phyloP scores from a whole-genome alignment of 1,139 yeast genomes.

The Debaryomyces udenii region DNA sequence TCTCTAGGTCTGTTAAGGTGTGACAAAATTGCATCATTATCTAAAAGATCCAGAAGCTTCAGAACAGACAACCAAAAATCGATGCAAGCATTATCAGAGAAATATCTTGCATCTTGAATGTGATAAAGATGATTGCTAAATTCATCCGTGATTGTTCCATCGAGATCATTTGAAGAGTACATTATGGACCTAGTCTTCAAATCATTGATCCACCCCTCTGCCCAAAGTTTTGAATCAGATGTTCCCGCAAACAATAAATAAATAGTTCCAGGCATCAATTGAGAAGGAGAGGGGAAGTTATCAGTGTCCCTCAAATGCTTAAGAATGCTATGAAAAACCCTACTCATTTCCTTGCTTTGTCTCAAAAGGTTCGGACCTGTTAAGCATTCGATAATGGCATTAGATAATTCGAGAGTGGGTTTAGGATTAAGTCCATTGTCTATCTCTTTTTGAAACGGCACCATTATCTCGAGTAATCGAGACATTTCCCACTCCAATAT shows the following conservation, averaged over 20 bases:
- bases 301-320: slow-evolving; percentile 23
- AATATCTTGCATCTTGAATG: slow-evolving; percentile 55
- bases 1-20: slow-evolving; percentile 48
- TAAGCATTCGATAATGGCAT: slow-evolving; percentile 48
- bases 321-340: slow-evolving; percentile 26
- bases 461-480: slow-evolving; percentile 18
- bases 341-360: slow-evolving; percentile 31
- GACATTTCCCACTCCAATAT: slow-evolving; percentile 57
- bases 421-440: slow-evolving; percentile 2
- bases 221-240: slow-evolving; percentile 50
- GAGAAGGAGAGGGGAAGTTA: slow-evolving; percentile 14
- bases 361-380: slow-evolving; percentile 55
- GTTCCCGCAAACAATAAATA: slow-evolving; percentile 57
- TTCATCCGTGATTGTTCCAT: slow-evolving; percentile 53
- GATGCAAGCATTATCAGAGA: slow-evolving; percentile 44
- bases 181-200: slow-evolving; percentile 16
- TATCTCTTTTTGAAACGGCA: slow-evolving; percentile 13
- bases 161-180: slow-evolving; percentile 21
- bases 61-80: slow-evolving; percentile 56
- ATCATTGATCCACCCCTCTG: slow-evolving; percentile 31
- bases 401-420: slow-evolving; percentile 5
- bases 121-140: slow-evolving; percentile 51
- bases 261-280: slow-evolving; percentile 50
- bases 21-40: slow-evolving; percentile 40
- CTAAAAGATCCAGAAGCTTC: slow-evolving; percentile 43